Base-by-base conservation (phyloP, 306 rosid genomes). In the Herpetospermum pedunculosum region DNA sequence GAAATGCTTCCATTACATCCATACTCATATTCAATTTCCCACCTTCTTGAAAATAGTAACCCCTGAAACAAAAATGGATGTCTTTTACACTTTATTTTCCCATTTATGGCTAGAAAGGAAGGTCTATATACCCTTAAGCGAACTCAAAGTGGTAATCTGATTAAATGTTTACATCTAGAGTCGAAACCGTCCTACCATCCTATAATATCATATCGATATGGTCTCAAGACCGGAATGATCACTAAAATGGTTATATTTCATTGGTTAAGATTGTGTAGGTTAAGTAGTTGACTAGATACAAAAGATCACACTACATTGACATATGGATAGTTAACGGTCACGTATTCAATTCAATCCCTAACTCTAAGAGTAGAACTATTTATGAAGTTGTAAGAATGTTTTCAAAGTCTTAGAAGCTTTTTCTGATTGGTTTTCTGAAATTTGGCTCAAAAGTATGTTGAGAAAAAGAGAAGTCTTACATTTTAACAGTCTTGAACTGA, bases 1-100 rank as follows among this genome's bases (percentile, higher is more conserved):
- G 37, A 76, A 88, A 92, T 53, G 96, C 97, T 79, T 95, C 90
- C 76, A 73, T 81, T 26, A 83, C 86, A 41, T 83, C 83, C 92
- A 92, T 88, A 11, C 81, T 82, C 85, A 74, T 72, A 65, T 89
- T 89, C 29, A 88, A 70, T 41, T 73, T 80, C 52, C 86, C 83
- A 32, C 81, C 86, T 83, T 95, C 93, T 81, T 91, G 92, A 62
- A 95, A 91, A 80, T 87, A 87, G 68, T 52, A 78, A 12, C 97
- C 89, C 77, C 99, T 95, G 82, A 73, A 76, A 79, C 8, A 28
- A 58, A 28, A 58, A 73, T 15, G 29, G 16, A 3, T 23, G 30
- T 18, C 2, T 67, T n/a, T 41, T 49, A 30, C 34, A 21, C 10
- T 68, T 43, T 3, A 30, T 23, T 67, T 62, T 67, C 14, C 73